Evolutionary conservation across 2,329 filamentous ascomycete genomes (phyloP).

Genomic region (Chalaropsis ovoidea): DNA sequence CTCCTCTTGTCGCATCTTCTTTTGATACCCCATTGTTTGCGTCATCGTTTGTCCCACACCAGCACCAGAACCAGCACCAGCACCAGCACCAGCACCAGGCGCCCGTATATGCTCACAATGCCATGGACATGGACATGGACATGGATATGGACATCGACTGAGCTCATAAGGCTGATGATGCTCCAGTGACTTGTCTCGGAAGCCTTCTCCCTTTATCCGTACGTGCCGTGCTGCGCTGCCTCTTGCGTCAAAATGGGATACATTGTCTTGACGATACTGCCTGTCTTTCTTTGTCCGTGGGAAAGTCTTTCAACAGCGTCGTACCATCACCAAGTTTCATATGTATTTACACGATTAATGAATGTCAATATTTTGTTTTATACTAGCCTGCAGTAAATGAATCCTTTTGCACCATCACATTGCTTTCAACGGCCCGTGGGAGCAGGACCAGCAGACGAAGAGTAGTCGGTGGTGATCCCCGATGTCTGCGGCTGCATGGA

Average conservation of each 20-base stretch:
- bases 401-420: not conserved
- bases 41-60: not conserved
- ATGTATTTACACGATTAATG: not conserved
- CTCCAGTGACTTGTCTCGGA: not conserved
- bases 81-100: constrained; percentile 5
- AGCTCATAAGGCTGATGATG: not conserved
- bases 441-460: constrained; percentile 24
- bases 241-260: no score
- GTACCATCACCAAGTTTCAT: no score
- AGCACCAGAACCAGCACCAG: constrained; percentile 8
- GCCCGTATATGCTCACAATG: constrained; percentile 19
- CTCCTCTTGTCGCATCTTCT: not conserved
- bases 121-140: constrained; percentile 26
- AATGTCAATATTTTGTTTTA: constrained; percentile 6
- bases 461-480: constrained; percentile 12
- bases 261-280: no score
- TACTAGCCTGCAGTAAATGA: constrained; percentile 12
- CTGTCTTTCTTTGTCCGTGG: no score
- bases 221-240: no score
- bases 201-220: not conserved
- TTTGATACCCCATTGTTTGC: not conserved
- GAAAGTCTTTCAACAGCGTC: no score
- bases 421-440: not conserved
- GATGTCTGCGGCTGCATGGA: constrained; percentile 14
- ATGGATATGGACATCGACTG: constrained; percentile 25